phyloP scores from a whole-genome alignment of 148 eudicot species.

The Drosera capensis region DNA sequence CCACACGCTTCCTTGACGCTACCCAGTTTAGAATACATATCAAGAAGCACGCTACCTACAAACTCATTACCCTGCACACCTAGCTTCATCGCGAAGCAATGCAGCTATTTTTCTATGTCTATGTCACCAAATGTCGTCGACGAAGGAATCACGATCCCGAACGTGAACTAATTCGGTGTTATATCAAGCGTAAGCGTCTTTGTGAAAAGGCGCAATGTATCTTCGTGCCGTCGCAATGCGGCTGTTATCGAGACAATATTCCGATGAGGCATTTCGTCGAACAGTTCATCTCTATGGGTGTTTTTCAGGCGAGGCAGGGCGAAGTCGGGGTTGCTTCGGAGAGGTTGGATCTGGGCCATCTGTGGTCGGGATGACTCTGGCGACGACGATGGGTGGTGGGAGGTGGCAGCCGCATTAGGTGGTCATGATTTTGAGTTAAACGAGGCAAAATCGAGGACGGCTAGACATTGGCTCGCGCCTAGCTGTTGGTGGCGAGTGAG shows the following conservation, averaged over 20 bases:
- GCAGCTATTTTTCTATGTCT: constrained; percentile 26
- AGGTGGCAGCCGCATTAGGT: too few species aligned
- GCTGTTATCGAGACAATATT: constrained; percentile 27
- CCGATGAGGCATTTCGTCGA: constrained; percentile 27
- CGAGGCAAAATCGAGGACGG: too few species aligned
- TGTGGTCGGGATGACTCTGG: too few species aligned
- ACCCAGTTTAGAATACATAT: constrained; percentile 26
- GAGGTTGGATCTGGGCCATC: too few species aligned
- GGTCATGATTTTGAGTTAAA: too few species aligned
- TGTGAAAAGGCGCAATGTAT: constrained; percentile 15
- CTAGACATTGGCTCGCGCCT: too few species aligned
- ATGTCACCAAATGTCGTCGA: constrained; percentile 16
- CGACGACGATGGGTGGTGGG: too few species aligned
- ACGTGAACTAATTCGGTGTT: constrained; percentile 35
- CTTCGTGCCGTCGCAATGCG: constrained; percentile 13
- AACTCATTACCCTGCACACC: constrained; percentile 24
- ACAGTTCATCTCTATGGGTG: constrained; percentile 3
- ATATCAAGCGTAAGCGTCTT: constrained; percentile 16
- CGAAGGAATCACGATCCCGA: constrained; percentile 24
- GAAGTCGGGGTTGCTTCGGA: too few species aligned
- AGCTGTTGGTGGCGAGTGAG: too few species aligned
- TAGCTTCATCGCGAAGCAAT: constrained; percentile 18
- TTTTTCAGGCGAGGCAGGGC: too few species aligned
- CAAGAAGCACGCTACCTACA: constrained; percentile 30
- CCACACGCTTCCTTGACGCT: constrained; percentile 23